Conservation (phyloP, 129 eudicot genomes). For the Flaveria robusta region DNA sequence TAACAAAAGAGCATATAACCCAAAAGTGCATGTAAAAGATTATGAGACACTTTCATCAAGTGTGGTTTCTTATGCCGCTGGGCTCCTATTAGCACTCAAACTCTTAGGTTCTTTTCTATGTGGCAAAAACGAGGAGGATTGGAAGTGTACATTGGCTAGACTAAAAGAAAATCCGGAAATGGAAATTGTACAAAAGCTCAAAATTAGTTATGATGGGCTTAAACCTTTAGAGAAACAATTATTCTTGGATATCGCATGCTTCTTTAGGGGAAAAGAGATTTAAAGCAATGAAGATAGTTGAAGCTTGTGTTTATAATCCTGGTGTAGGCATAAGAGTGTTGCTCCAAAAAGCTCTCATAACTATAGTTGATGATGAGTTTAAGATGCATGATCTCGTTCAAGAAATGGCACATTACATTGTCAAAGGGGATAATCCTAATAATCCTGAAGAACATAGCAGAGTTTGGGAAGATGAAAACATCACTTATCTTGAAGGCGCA, state of each 20-base stretch:
- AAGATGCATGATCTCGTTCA: not conserved
- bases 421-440: not conserved
- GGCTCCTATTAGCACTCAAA: not conserved
- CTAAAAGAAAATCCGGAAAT: no score
- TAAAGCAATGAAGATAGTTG: not conserved
- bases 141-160: no score
- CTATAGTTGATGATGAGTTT: not conserved
- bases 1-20: not conserved
- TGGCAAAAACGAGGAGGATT: no score
- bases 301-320: not conserved
- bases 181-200: no score
- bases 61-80: slow-evolving; percentile 1
- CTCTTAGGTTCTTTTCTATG: no score
- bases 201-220: slow-evolving; percentile 3
- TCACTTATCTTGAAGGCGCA: not conserved
- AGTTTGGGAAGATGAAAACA: not conserved
- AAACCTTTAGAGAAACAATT: not conserved
- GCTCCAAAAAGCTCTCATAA: not conserved
- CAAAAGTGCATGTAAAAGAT: not conserved
- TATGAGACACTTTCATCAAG: not conserved
- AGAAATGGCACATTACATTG: slow-evolving; percentile 7
- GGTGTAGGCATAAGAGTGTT: not conserved
- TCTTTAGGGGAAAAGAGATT: not conserved
- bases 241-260: no score
- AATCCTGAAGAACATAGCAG: not conserved